Evolutionary conservation across 169 alveolate genomes (phyloP), one percentile per base, ranked within the genome.

Genomic region (Babesia divergens): DNA sequence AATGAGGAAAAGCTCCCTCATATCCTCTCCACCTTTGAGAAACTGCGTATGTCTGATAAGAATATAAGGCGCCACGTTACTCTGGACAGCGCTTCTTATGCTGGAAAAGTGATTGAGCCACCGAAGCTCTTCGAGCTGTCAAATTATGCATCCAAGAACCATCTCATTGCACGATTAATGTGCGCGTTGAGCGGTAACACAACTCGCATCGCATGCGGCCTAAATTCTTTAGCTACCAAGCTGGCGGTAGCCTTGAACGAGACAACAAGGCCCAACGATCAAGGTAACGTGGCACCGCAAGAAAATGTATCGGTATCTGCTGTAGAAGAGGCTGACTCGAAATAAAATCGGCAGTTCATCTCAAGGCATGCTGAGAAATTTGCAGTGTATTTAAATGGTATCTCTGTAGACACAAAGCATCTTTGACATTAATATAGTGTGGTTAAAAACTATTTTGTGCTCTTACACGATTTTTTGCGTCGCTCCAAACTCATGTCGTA

Each of bases 1-100:
- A 80, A 75, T 26, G 77, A 66, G 14, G 55, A 38, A 2, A 14
- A 44, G 42, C 37, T 75, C 32, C 85, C 85, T 31, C 69, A 62
- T 66, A 43, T 75, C 28, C 42, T 75, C 43, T 3, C 44, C 8
- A 35, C 67, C 60, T n/a, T 75, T 13, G 65, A 65, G 65, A 51
- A 65, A 14, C 35, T 75, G 50, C 65, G 85, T 9, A 46, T n/a
- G 16, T 29, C 74, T 2, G 65, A 64, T 26, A 75, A 75, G 62
- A 40, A 47, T 49, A 59, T 75, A 5, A 52, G 74, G 13, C 46
- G 80, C 55, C 77, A 65, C 53, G 43, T 75, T 18, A 65, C 72
- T 16, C 55, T 59, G 2, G 44, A 37, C 38, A 54, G 60, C 47
- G 85, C 71, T 1, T 65, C 67, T 20, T 75, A 34, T 29, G 67